Evolutionary conservation across 345 rosid genomes (phyloP), one percentile per base, ranked within the genome.

Genomic region (Arabidopsis suecica): DNA sequence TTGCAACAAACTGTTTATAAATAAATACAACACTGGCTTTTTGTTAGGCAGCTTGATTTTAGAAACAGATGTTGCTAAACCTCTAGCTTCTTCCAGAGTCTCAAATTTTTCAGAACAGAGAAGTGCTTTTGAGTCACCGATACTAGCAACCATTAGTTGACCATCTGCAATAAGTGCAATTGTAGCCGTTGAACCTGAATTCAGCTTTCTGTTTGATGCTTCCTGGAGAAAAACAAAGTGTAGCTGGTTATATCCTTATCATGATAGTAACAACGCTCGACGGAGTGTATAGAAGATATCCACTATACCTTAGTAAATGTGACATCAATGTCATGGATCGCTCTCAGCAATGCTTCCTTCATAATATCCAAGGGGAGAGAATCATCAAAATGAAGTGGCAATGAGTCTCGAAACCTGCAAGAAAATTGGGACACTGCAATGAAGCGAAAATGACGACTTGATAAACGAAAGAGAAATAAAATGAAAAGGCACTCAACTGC

Each of bases 71-170:
- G 41, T 50, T 68, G 71, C 84, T 47, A 41, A 91, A 93, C 98
- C 97, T 89, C 84, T 91, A 36, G 93, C 98, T 72, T 91, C 90
- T 64, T 82, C 85, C 30, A 94, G 90, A 60, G 93, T 85, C 79
- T 81, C 90, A 79, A 86, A 85, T n/a, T 81, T 85, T 82, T 93
- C 91, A 23, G 97, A 89, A 83, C 98, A 93, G 67, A 93, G 72
- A 75, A 91, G 80, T 45, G 98, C 98, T 85, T 93, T 93, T 23
- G 98, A 93, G 70, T 93, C 98, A 58, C 98, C 98, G 71, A 93
- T 69, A 67, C 88, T 93, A 65, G 96, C 97, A 66, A 85, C 98
- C 84, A 93, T 80, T 64, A 91, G 78, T 62, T 85, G 91, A 61
- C 88, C 94, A 71, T 91, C 96, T 49, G 87, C 98, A n/a, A 86